A percentile compares a stretch with the other conserved stretches of the same genome.
Evolutionary conservation across 108 stramenopile species (phyloP).

Genomic region (Skeletonema potamos): DNA sequence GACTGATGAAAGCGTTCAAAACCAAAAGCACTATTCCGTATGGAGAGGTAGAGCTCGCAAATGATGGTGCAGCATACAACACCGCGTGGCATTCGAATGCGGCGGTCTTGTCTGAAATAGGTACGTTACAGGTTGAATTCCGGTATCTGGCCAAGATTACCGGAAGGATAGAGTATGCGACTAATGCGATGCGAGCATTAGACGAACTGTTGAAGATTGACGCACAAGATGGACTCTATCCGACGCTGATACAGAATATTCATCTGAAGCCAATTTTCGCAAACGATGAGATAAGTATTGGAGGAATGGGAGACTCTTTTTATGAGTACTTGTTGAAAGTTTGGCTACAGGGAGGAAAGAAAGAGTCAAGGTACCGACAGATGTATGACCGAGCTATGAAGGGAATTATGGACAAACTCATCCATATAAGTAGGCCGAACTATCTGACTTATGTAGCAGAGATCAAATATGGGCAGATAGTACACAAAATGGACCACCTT

Average conservation of each 20-base stretch:
- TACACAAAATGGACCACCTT: constrained; percentile 71
- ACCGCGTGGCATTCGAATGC: constrained; percentile 38
- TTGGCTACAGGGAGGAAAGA: constrained; percentile 72
- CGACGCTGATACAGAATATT: constrained; percentile 37
- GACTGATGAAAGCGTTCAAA: constrained; percentile 26
- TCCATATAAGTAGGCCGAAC: constrained; percentile 42
- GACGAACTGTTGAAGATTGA: constrained; percentile 36
- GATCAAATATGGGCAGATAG: constrained; percentile 4
- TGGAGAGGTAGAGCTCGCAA: constrained; percentile 16
- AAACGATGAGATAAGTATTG: constrained; percentile 56
- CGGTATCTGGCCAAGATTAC: constrained; percentile 32
- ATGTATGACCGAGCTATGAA: constrained; percentile 67
- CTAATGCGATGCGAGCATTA: constrained; percentile 34
- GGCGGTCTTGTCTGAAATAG: constrained; percentile 24
- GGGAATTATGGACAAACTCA: constrained; percentile 53
- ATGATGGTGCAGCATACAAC: constrained; percentile 23
- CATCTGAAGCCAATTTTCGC: constrained; percentile 22
- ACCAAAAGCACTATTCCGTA: constrained; percentile 35
- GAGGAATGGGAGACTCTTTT: constrained; percentile 75
- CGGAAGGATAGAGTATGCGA: constrained; percentile 43
- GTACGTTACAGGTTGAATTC: constrained; percentile 39
- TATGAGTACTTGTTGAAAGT: constrained; percentile 80
- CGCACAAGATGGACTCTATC: constrained; percentile 37
- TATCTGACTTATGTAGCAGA: constrained; percentile 42
- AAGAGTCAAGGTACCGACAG: constrained; percentile 48